phyloP scores from a whole-genome alignment of 1,139 yeast genomes.

The Yamadazyma diddensiae region DNA sequence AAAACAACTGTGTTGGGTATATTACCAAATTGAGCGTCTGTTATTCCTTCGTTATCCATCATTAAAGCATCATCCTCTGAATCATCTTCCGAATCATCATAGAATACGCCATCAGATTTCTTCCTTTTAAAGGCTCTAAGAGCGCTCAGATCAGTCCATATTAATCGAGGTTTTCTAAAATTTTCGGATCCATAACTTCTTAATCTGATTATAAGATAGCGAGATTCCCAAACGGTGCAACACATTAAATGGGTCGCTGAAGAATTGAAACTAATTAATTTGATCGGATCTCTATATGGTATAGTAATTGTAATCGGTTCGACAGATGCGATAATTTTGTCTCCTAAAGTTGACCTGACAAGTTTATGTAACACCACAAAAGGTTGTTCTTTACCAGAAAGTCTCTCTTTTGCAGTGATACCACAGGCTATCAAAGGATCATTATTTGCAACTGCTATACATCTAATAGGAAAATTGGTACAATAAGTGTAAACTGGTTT shows the following conservation, averaged over 20 bases:
- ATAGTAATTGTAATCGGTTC: conserved; percentile 71
- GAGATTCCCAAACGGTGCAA: conserved; percentile 78
- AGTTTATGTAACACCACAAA: conserved; percentile 66
- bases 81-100: conserved; percentile 19
- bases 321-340: conserved; percentile 28
- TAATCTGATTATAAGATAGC: conserved; percentile 76
- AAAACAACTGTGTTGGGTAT: conserved; percentile 35
- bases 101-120: conserved; percentile 15
- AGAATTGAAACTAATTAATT: conserved; percentile 65
- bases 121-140: conserved; percentile 15
- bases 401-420: conserved; percentile 72
- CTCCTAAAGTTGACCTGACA: conserved; percentile 18
- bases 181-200: conserved; percentile 31
- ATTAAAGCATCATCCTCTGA: conserved; percentile 31
- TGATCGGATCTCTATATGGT: conserved; percentile 84
- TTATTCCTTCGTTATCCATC: conserved; percentile 84
- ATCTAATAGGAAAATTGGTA: conserved; percentile 74
- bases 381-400: conserved; percentile 74
- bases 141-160: conserved; percentile 36
- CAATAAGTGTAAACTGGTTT: conserved; percentile 64
- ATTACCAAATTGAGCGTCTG: conserved; percentile 65
- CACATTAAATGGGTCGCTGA: conserved; percentile 72
- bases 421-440: conserved; percentile 75
- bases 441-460: conserved; percentile 66
- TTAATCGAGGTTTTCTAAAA: conserved; percentile 59